These are phyloP conservation scores for Sisymbrium irio DNA, from an alignment of 345 rosid genomes.

Conservation along the genomic window DNA sequence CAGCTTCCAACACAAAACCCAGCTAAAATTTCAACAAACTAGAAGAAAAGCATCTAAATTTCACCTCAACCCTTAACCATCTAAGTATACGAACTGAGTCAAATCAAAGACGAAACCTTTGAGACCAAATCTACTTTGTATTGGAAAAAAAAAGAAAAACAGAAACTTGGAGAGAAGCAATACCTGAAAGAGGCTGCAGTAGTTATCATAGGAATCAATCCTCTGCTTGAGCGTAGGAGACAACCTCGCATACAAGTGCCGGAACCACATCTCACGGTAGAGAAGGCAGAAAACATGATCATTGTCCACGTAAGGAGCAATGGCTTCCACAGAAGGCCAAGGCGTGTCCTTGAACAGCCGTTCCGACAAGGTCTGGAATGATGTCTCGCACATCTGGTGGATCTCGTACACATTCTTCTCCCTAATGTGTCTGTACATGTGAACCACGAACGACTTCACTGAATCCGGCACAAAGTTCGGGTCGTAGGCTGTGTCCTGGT, in stretches of 20 bases:
- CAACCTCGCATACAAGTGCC: constrained; percentile 89
- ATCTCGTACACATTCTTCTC: constrained; percentile 99
- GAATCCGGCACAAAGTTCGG: constrained; percentile 93
- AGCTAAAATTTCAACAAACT: background rate
- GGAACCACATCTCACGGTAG: constrained; percentile 99
- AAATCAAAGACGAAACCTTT: background rate
- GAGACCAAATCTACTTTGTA: background rate
- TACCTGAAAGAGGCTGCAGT: constrained; percentile 86
- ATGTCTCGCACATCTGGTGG: constrained; percentile 98
- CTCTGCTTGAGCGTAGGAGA: constrained; percentile 90
- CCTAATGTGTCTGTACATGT: constrained; percentile 93
- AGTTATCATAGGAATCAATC: constrained; percentile 96
- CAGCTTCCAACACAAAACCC: background rate
- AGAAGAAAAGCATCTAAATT: background rate
- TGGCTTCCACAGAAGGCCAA: constrained; percentile 95
- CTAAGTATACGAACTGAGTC: background rate
- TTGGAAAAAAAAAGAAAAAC: no score
- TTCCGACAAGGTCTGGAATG: constrained; percentile 85
- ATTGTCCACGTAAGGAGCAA: constrained; percentile 77
- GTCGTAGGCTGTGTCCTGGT: constrained; percentile 59
- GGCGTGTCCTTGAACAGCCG: constrained; percentile 92
- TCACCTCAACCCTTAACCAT: background rate
- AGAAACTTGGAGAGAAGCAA: background rate
- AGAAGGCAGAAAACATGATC: constrained; percentile 94
- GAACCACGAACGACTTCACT: constrained; percentile 85